phyloP scores from a whole-genome alignment of 768 basidiomycete species.

The Suillus ampliporus region DNA sequence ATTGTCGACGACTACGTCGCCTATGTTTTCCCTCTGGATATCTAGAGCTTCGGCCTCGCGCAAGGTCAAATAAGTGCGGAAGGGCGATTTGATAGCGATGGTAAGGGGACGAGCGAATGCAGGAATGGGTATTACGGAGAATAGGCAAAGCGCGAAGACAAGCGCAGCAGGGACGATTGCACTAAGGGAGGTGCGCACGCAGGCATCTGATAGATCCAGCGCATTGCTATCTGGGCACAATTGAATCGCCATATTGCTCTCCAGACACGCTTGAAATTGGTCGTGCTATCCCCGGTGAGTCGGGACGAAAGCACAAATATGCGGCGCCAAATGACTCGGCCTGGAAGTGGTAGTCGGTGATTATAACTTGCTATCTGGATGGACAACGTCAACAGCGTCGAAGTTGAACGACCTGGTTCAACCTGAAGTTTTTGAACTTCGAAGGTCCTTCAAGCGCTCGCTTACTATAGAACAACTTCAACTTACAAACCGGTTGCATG shows the following conservation, averaged over 20 bases:
- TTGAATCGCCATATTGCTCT: constrained; percentile 6
- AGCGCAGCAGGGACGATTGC: constrained; percentile 52
- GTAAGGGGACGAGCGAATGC: constrained; percentile 23
- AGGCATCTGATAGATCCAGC: constrained; percentile 49
- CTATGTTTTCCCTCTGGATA: background rate
- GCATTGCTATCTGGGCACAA: constrained; percentile 21
- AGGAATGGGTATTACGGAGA: constrained; percentile 38
- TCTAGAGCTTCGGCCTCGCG: constrained; percentile 61
- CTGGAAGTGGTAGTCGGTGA: background rate
- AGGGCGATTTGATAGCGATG: constrained; percentile 27
- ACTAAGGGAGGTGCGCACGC: constrained; percentile 59
- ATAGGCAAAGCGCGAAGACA: constrained; percentile 49
- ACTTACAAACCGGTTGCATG: too few species aligned
- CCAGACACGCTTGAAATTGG: background rate
- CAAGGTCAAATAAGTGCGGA: constrained; percentile 53
- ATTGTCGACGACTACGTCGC: constrained; percentile 1
- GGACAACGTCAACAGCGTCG: background rate
- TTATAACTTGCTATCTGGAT: background rate
- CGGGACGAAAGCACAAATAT: background rate
- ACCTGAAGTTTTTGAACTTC: too few species aligned
- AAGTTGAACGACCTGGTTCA: too few species aligned
- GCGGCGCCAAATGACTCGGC: background rate
- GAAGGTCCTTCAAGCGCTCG: too few species aligned
- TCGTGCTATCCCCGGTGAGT: background rate
- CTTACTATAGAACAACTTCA: too few species aligned